phyloP scores from a whole-genome alignment of 2,329 filamentous ascomycete genomes.

The Penicillium sp. region DNA sequence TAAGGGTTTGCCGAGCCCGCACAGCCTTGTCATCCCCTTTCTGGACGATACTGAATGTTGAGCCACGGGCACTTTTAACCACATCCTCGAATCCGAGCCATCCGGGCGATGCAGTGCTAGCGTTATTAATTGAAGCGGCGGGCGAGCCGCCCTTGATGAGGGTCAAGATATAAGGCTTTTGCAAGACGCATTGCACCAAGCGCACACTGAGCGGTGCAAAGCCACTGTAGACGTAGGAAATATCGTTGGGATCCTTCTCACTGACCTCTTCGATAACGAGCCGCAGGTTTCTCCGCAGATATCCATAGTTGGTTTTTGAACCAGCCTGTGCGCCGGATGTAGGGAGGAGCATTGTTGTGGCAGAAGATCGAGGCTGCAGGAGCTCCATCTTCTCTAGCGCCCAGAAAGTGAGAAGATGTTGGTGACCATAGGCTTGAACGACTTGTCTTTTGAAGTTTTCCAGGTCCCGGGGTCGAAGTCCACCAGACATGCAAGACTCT shows the following conservation, averaged over 20 bases:
- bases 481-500: constrained; percentile 85
- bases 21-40: constrained; percentile 90
- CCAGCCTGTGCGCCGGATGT: constrained; percentile 63
- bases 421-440: constrained; percentile 89
- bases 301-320: constrained; percentile 84
- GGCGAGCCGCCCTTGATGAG: constrained; percentile 64
- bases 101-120: constrained; percentile 65
- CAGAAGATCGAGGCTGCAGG: constrained; percentile 72
- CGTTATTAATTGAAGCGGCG: constrained; percentile 48
- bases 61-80: constrained; percentile 79
- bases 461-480: constrained; percentile 81
- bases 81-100: constrained; percentile 94
- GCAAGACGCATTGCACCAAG: constrained; percentile 85
- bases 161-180: constrained; percentile 78
- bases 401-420: constrained; percentile 86
- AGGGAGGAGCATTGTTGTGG: constrained; percentile 76
- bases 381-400: constrained; percentile 87
- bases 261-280: constrained; percentile 96
- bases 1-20: constrained; percentile 77
- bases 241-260: constrained; percentile 88
- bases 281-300: constrained; percentile 78
- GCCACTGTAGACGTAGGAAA: constrained; percentile 96
- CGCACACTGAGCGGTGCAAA: constrained; percentile 91
- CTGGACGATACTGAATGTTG: constrained; percentile 88
- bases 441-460: constrained; percentile 86